phyloP scores from a whole-genome alignment of 2,329 filamentous ascomycete genomes.

The Apiospora rasikravindrae region DNA sequence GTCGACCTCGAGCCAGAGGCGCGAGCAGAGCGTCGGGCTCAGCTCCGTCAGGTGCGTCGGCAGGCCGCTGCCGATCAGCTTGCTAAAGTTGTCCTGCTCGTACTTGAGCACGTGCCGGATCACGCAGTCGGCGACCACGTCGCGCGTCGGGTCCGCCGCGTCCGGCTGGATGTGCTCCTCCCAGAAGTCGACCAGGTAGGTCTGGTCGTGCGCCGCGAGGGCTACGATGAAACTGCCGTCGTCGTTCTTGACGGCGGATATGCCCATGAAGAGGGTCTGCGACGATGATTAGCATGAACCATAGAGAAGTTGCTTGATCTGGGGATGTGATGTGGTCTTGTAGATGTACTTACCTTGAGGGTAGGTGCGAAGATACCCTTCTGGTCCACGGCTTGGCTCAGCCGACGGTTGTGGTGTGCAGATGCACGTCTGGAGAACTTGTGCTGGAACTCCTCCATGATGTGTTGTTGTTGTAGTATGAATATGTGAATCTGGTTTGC shows the following conservation, averaged over 20 bases:
- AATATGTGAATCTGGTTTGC: background rate
- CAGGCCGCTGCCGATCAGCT: conserved; percentile 77
- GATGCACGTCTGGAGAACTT: conserved; percentile 45
- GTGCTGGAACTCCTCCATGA: conserved; percentile 1
- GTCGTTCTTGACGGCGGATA: conserved; percentile 60
- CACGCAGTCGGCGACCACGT: conserved; percentile 63
- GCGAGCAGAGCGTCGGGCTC: conserved; percentile 70
- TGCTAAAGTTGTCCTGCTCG: conserved; percentile 69
- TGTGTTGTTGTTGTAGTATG: background rate
- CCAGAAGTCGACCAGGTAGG: conserved; percentile 76
- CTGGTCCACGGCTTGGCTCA: conserved; percentile 51
- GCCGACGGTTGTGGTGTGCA: conserved; percentile 51
- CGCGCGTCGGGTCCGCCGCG: conserved; percentile 41
- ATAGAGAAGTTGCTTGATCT: background rate
- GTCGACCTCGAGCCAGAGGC: conserved; percentile 78
- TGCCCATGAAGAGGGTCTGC: conserved; percentile 67
- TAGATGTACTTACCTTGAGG: conserved; percentile 46
- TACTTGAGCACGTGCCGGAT: conserved; percentile 63
- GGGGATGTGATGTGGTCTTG: background rate
- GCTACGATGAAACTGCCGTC: conserved; percentile 63
- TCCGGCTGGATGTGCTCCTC: conserved; percentile 61
- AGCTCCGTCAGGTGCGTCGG: conserved; percentile 62
- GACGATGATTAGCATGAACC: conserved; percentile 22
- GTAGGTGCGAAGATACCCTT: conserved; percentile 50
- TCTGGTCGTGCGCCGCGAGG: conserved; percentile 74